These are phyloP conservation scores for Arthrobotrys megalospora DNA, from an alignment of 2,329 filamentous ascomycete genomes.

Conservation along the genomic window DNA sequence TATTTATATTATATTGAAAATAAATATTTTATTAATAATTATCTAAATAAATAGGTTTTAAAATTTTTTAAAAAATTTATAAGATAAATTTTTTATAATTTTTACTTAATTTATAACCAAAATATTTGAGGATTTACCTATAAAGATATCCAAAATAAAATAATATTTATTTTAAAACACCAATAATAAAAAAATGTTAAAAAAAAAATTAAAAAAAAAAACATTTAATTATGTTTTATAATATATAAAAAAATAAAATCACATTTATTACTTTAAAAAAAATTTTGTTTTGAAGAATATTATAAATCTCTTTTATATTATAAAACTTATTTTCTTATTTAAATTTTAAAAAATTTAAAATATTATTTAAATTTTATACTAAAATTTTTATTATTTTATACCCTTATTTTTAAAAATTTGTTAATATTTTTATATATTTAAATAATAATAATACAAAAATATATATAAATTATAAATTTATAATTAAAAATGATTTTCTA, in stretches of 20 bases:
- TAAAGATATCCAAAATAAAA: not conserved
- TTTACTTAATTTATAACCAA: not conserved
- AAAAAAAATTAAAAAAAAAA: not conserved
- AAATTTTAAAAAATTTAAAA: conserved; percentile 11
- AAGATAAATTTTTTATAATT: not conserved
- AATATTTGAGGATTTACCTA: not conserved
- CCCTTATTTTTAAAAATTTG: not conserved
- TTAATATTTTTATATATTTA: conserved; percentile 4
- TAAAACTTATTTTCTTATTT: conserved; percentile 18
- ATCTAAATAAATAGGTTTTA: not conserved
- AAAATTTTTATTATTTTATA: conserved; percentile 8
- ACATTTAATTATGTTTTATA: not conserved
- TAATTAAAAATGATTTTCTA: conserved; percentile 29
- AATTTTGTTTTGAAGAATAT: not conserved
- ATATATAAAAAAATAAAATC: not conserved
- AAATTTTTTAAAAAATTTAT: not conserved
- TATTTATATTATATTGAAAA: conserved; percentile 10
- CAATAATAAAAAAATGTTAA: not conserved
- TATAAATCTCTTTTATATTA: conserved; percentile 8
- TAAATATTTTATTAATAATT: not conserved
- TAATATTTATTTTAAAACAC: not conserved
- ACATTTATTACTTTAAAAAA: conserved; percentile 4
- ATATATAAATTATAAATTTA: conserved; percentile 15
- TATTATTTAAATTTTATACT: conserved; percentile 5
- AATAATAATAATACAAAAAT: conserved; percentile 1